These are phyloP conservation scores for Mucor plumbeus DNA, from an alignment of 371 early-diverging fungal genomes.

Conservation along the genomic window DNA sequence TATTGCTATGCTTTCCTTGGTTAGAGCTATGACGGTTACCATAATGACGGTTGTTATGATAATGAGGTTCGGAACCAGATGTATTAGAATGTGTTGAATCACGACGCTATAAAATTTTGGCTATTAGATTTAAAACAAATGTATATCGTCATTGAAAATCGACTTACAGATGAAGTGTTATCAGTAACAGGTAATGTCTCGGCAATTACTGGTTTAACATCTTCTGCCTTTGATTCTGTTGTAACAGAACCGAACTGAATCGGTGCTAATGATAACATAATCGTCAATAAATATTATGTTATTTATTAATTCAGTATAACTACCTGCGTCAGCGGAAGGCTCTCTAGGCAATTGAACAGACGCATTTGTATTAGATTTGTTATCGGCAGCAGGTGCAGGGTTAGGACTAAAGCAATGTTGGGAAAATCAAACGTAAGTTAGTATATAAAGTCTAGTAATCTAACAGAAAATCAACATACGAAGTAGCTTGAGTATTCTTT, in stretches of 20 bases:
- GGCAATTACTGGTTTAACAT: slow-evolving; percentile 42
- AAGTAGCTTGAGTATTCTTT: slow-evolving; percentile 30
- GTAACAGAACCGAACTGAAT: slow-evolving; percentile 58
- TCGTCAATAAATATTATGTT: neutral
- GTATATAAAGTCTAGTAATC: neutral
- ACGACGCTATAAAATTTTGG: slow-evolving; percentile 6
- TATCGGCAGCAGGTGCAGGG: neutral
- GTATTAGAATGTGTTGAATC: slow-evolving; percentile 34
- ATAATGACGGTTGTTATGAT: slow-evolving; percentile 32
- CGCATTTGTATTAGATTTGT: slow-evolving; percentile 27
- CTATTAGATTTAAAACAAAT: neutral
- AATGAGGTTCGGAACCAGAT: slow-evolving; percentile 25
- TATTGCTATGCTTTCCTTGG: slow-evolving; percentile 30
- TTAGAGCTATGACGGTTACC: slow-evolving; percentile 27
- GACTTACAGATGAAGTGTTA: slow-evolving; percentile 35
- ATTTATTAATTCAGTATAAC: neutral
- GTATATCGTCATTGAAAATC: neutral
- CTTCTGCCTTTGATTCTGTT: slow-evolving; percentile 32
- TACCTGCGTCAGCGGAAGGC: slow-evolving; percentile 40
- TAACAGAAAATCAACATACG: neutral
- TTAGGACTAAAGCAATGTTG: slow-evolving; percentile 6
- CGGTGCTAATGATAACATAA: slow-evolving; percentile 22
- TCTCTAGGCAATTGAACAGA: slow-evolving; percentile 39
- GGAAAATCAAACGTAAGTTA: neutral
- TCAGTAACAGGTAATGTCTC: slow-evolving; percentile 27